Evolutionary conservation across 352 stramenopile species (phyloP), one percentile per base, ranked within the genome.

Genomic region (Phytophthora multivora): DNA sequence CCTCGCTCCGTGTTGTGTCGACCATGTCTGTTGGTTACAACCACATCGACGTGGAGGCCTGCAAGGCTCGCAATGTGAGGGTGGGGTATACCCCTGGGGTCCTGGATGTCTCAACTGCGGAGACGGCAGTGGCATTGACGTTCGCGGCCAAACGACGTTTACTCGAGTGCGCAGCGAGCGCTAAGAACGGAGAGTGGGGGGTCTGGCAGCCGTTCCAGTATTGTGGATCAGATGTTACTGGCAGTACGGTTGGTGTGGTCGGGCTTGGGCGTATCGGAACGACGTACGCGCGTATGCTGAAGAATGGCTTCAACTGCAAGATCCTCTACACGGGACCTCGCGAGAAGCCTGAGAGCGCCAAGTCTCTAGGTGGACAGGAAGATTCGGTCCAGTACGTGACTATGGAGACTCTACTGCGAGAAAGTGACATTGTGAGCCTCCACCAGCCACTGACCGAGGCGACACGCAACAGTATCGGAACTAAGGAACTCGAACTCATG

Each of bases 1-100:
- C 78, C 8, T 72, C 73, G 23, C 70, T 92, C 19, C 78, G 77
- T 30, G 81, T 91, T 12, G 83, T 90, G 25, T 93, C 60, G 51
- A 97, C 91, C 38, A 91, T 98, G 86, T 96, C 83, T 19, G 90
- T 95, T 5, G 91, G 91, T 50, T 84, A 91, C 51, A 94, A 98
- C 78, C 90, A 98, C 66, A 95, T 98, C 63, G 89, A 96, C 48
- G 66, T 97, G 2, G 69, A 87, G 11, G 84, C 84, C 30, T 96
- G 86, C 46, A 64, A 80, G 49, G 75, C 77, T 33, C 58, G 72
- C 5, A 76, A 81, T 47, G 90, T 97, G 49, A 66, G 59, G 13
- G 83, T 97, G 5, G 88, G 87, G 19, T 92, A 96, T 65, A 97
- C 89, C 2, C 85, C 83, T 9, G 86, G 87, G 28, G 90, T 97